phyloP scores from a whole-genome alignment of 768 basidiomycete species.

The Naganishia friedmannii region DNA sequence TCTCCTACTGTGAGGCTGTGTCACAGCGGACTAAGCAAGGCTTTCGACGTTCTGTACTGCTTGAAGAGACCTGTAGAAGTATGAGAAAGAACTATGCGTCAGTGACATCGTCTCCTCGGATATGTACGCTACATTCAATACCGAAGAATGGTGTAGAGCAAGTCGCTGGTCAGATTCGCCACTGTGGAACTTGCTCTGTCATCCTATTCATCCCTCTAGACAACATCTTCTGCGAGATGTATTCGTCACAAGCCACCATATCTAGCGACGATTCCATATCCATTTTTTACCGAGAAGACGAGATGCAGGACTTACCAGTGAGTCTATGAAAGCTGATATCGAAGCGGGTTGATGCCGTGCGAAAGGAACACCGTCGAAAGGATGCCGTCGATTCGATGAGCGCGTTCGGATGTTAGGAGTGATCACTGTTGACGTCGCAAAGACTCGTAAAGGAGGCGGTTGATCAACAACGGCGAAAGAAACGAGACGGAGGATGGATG shows the following conservation, averaged over 20 bases:
- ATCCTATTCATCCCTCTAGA: neutral
- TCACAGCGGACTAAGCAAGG: too few species aligned
- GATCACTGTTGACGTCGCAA: neutral
- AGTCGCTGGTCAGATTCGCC: neutral
- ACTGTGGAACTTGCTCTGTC: neutral
- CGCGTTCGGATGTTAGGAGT: neutral
- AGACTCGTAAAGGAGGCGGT: too few species aligned
- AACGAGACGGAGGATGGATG: too few species aligned
- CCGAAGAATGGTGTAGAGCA: too few species aligned
- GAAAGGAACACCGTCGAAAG: neutral
- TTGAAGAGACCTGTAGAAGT: too few species aligned
- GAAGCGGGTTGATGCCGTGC: neutral
- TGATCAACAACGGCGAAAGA: too few species aligned
- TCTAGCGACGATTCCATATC: neutral
- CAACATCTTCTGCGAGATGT: neutral
- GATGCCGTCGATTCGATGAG: neutral
- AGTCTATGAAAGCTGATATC: neutral
- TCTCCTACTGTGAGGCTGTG: too few species aligned
- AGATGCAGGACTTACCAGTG: neutral
- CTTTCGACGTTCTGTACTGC: too few species aligned
- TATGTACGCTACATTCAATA: neutral
- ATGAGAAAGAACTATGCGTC: neutral
- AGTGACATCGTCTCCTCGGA: too few species aligned
- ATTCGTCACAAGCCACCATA: neutral
- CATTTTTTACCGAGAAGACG: neutral